Evolutionary conservation across 495 filamentous ascomycete species (phyloP).

Genomic region (Talaromyces stipitatus): DNA sequence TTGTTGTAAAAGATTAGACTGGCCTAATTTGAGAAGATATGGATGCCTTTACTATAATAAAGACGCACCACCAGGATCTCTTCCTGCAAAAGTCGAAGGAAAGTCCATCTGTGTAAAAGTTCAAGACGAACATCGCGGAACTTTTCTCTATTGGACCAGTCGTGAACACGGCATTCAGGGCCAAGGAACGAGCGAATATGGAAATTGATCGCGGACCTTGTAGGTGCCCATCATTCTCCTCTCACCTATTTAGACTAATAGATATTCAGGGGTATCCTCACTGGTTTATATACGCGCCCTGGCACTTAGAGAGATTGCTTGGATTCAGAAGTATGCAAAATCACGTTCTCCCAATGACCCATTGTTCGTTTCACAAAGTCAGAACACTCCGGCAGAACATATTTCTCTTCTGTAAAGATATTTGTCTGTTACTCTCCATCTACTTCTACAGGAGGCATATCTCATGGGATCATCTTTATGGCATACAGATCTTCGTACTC

Average conservation of each 20-base stretch:
- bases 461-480: slow-evolving; percentile 19
- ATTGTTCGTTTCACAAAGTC: slow-evolving; percentile 9
- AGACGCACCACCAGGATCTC: slow-evolving; percentile 11
- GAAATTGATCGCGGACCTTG: slow-evolving; percentile 25
- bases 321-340: slow-evolving; percentile 17
- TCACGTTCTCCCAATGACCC: slow-evolving; percentile 10
- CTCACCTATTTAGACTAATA: slow-evolving; percentile 7
- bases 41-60: slow-evolving; percentile 21
- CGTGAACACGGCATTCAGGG: slow-evolving; percentile 18
- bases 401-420: slow-evolving; percentile 16
- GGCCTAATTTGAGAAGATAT: slow-evolving; percentile 14
- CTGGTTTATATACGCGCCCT: slow-evolving; percentile 17
- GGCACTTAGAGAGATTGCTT: slow-evolving; percentile 18
- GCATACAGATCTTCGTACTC: slow-evolving; percentile 27
- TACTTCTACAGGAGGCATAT: slow-evolving; percentile 14
- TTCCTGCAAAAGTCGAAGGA: slow-evolving; percentile 4
- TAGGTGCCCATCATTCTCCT: slow-evolving; percentile 11
- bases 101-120: slow-evolving; percentile 9
- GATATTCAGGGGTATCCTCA: slow-evolving; percentile 14
- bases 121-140: slow-evolving; percentile 10
- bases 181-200: slow-evolving; percentile 17
- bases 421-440: slow-evolving; percentile 16
- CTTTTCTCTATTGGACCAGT: slow-evolving; percentile 26
- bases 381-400: slow-evolving; percentile 15
- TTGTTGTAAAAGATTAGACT: too few species aligned